These are phyloP conservation scores for Cladosporium sphaerospermum DNA, from an alignment of 2,329 filamentous ascomycete genomes.

Conservation along the genomic window DNA sequence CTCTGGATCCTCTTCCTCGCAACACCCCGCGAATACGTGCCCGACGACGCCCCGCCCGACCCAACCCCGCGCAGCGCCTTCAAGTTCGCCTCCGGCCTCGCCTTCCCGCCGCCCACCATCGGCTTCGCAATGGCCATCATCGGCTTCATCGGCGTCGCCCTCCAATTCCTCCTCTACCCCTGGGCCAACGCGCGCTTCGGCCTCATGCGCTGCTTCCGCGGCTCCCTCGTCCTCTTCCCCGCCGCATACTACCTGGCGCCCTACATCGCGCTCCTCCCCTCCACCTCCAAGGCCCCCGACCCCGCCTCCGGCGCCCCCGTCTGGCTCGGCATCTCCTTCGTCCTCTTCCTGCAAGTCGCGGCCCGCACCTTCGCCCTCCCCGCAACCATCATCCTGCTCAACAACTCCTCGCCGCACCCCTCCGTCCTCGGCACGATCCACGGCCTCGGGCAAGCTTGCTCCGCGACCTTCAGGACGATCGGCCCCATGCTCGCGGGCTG, in stretches of 20 bases:
- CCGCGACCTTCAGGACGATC: conserved; percentile 48
- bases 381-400: conserved; percentile 50
- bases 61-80: conserved; percentile 38
- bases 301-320: conserved; percentile 51
- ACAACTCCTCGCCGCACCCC: conserved; percentile 52
- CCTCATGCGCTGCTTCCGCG: conserved; percentile 60
- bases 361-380: conserved; percentile 64
- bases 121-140: conserved; percentile 74
- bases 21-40: conserved; percentile 52
- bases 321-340: conserved; percentile 59
- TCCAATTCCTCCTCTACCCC: conserved; percentile 69
- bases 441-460: conserved; percentile 52
- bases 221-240: conserved; percentile 65
- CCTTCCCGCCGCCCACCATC: conserved; percentile 63
- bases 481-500: conserved; percentile 51
- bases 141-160: conserved; percentile 65
- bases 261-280: conserved; percentile 63
- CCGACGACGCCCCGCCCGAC: conserved; percentile 22
- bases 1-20: conserved; percentile 74
- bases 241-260: conserved; percentile 64
- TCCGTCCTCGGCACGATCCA: conserved; percentile 53
- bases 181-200: conserved; percentile 60
- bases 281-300: conserved; percentile 39
- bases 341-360: conserved; percentile 63
- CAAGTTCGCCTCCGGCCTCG: conserved; percentile 65